Evolutionary conservation across 2,329 filamentous ascomycete genomes (phyloP).

Genomic region (Aspergillus quadrilineatus): DNA sequence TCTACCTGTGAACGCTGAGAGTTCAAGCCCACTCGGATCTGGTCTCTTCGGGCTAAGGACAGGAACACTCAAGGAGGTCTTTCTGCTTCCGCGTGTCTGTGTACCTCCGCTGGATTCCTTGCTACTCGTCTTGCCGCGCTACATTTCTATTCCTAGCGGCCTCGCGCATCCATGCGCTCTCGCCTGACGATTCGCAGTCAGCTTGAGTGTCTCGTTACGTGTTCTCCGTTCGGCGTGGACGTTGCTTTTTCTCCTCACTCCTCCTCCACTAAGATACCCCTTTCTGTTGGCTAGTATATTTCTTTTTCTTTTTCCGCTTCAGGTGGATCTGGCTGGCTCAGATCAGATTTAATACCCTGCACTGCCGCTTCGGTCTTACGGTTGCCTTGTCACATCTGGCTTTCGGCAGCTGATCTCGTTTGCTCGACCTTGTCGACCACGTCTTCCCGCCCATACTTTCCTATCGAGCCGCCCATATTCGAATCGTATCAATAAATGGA

Average conservation of each 20-base stretch:
- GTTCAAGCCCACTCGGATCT: conserved; percentile 17
- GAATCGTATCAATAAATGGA: conserved; percentile 26
- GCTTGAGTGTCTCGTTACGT: conserved; percentile 13
- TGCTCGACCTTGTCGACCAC: background rate
- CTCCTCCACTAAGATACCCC: conserved; percentile 18
- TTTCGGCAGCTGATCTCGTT: background rate
- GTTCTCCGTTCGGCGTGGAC: background rate
- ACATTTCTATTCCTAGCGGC: background rate
- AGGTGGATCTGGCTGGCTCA: conserved; percentile 32
- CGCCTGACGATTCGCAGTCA: conserved; percentile 16
- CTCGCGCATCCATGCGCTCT: conserved; percentile 15
- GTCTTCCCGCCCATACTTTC: background rate
- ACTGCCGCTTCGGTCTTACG: conserved; percentile 1
- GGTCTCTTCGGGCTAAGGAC: conserved; percentile 11
- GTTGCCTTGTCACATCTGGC: conserved; percentile 1
- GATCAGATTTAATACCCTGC: conserved; percentile 14
- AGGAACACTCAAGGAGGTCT: conserved; percentile 7
- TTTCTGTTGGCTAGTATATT: conserved; percentile 19
- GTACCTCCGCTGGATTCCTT: conserved; percentile 12
- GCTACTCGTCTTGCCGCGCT: background rate
- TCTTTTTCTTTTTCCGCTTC: conserved; percentile 22
- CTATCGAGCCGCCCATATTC: background rate
- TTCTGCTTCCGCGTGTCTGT: conserved; percentile 18
- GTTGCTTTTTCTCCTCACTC: conserved; percentile 11
- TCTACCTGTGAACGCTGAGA: conserved; percentile 13